Base-by-base conservation (phyloP, 129 eudicot species). In the Rutidosis leptorrhynchoides region DNA sequence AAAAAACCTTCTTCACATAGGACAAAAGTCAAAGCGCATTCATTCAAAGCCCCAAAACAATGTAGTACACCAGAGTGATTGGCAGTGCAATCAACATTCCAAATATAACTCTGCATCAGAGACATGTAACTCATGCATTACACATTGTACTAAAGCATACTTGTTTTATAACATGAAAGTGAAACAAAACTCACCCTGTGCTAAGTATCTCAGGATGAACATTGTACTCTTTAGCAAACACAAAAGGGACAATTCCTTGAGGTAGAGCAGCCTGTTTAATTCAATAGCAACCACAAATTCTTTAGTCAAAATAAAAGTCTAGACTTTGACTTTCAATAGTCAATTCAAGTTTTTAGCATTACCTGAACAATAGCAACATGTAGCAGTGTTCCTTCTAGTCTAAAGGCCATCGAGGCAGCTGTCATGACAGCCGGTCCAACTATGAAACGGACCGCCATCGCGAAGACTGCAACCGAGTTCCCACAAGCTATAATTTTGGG, bases 231-330 rank as follows among this genome's bases (percentile, higher is more conserved):
- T 90, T 90, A 15, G 97, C 97, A 76, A 90, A 90, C 74, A 90
- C 97, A 63, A 91, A 91, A 0, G 96, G 98, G 40, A 91, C 98
- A 68, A 91, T 87, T 78, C 96, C 98, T 77, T 91, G 96, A 24
- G 98, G 98, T 5, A 91, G 87, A 67, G 98, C 90, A 0, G 98
- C 96, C 98, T 91, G 93, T 24, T 40, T 26, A 17, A 37, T 23
- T 63, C 14, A 29, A 71, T 5, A 28, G 5, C 25, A 69, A 51
- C 28, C 68, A 45, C 12, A 55, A 26, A 42, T 66, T 3, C 55
- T 25, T 65, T 29, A 48, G 64, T 64, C 58, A 65, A 42, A 43
- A 53, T 52, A 60, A 46, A 30, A 7, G 60, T 65, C 65, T 35
- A 46, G 20, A 9, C 14, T 35, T 65, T 78, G 82, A 49, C 46